A percentile compares a stretch with the other conserved stretches of the same genome.
phyloP scores from a whole-genome alignment of 331 rosid genomes.

The Quercus phellos region DNA sequence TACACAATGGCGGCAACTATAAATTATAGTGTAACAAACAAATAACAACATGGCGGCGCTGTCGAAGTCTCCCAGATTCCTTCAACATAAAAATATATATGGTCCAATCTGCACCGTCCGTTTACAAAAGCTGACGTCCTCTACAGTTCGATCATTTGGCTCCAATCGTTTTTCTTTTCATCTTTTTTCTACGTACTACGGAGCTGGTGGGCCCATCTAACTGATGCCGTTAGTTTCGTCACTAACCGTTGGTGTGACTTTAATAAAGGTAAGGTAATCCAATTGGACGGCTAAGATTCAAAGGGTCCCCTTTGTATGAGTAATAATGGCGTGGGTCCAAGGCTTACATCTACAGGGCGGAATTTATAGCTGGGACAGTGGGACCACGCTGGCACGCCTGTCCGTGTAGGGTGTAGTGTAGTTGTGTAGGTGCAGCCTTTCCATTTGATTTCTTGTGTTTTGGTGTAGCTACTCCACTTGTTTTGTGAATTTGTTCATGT shows the following conservation, averaged over 20 bases:
- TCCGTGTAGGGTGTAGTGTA: too few species aligned
- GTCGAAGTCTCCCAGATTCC: slow-evolving; percentile 24
- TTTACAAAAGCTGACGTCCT: not conserved
- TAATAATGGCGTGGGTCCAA: not conserved
- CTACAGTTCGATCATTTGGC: not conserved
- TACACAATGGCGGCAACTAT: not conserved
- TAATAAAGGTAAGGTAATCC: not conserved
- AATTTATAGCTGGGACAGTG: not conserved
- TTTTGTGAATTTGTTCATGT: not conserved
- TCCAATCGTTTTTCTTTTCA: not conserved
- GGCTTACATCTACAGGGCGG: not conserved
- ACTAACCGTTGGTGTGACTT: not conserved
- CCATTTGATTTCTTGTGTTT: not conserved
- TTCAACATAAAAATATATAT: too few species aligned
- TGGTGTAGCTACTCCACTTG: not conserved
- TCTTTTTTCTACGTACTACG: not conserved
- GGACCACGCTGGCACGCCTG: not conserved
- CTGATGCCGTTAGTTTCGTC: not conserved
- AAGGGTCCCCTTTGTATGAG: not conserved
- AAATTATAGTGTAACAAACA: not conserved
- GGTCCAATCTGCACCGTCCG: slow-evolving; percentile 3
- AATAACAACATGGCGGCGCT: slow-evolving; percentile 26
- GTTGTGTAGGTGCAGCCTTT: not conserved
- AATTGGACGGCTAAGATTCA: not conserved
- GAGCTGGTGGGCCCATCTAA: not conserved